Evolutionary conservation across 768 basidiomycete genomes (phyloP), one percentile per base, ranked within the genome.

Genomic region (Macrolepiota fuliginosa): DNA sequence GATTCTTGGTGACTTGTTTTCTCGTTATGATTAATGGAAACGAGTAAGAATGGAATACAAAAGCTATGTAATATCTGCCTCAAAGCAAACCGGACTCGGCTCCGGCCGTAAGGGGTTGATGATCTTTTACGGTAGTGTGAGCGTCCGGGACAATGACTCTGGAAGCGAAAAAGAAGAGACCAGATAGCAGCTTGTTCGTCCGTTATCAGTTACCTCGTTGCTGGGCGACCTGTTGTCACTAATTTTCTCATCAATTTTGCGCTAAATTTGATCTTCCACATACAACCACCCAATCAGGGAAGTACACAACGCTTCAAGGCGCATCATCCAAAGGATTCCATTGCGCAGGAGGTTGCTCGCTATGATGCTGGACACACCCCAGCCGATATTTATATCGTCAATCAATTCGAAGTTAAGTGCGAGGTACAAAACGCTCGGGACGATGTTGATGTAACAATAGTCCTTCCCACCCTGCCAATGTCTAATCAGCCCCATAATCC

Each of bases 251-350:
- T 68, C 40, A 71, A 71, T 53, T 75, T 77, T 47, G 66, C 66
- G 19, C 72, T 76, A 5, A 79, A 78, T 36, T 67, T 79, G 11
- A 80, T 73, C 2, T 46, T 72, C 1, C 71, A 75, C 61, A 59
- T 78, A 1, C 77, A 79, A 54, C 75, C 75, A 2, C 70, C 65
- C 13, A 74, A 79, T 45, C 66, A 70, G 22, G 76, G 76, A 0
- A 74, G 79, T 22, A 79, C 77, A 47, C 57, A 58, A 5, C 73
- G 71, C 60, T 50, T 51, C 17, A 51, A 51, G 27, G 50, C 50
- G 4, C 27, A 51, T 32, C 27, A 51, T 17, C 13, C 4, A 6
- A 51, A 27, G 27, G 24, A 51, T 4, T 51, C 10, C 27, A 29
- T 51, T 32, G 15, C 5, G 9, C 12, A 12, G 12, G 50, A 24